Conservation (phyloP, 768 basidiomycete genomes). For the Lepiota subincarnata region DNA sequence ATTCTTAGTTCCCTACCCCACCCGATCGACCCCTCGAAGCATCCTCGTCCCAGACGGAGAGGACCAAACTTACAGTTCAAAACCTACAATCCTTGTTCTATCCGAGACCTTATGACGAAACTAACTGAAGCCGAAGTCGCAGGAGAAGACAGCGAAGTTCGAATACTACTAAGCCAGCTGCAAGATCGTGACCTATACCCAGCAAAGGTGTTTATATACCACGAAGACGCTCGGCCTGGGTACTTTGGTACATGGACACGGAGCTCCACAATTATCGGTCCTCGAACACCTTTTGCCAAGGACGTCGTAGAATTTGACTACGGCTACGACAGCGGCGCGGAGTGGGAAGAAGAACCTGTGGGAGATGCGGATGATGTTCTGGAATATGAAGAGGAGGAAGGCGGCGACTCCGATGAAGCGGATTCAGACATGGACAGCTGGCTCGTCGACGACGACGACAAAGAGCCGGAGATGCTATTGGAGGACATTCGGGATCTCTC, state of each 20-base stretch:
- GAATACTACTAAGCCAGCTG: slow-evolving; percentile 58
- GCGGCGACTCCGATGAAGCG: slow-evolving; percentile 50
- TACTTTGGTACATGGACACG: slow-evolving; percentile 96
- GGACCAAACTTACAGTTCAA: slow-evolving; percentile 25
- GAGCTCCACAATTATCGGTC: slow-evolving; percentile 70
- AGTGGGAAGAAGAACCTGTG: slow-evolving; percentile 89
- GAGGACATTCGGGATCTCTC: slow-evolving; percentile 33
- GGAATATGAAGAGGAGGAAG: slow-evolving; percentile 61
- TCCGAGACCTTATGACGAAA: slow-evolving; percentile 48
- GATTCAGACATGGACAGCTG: slow-evolving; percentile 80
- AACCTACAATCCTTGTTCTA: slow-evolving; percentile 32
- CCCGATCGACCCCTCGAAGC: slow-evolving; percentile 18
- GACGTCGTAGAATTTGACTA: slow-evolving; percentile 84
- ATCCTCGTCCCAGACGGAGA: slow-evolving; percentile 14
- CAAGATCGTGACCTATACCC: slow-evolving; percentile 59
- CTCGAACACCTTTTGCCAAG: slow-evolving; percentile 76
- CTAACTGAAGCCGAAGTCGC: slow-evolving; percentile 76
- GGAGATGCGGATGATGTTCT: slow-evolving; percentile 76
- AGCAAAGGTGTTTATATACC: slow-evolving; percentile 81
- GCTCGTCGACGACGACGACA: slow-evolving; percentile 76
- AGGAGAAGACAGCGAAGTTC: slow-evolving; percentile 67
- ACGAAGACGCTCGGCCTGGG: slow-evolving; percentile 82
- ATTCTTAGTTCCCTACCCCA: slow-evolving; percentile 33
- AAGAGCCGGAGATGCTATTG: slow-evolving; percentile 41
- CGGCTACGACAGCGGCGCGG: slow-evolving; percentile 89